These are phyloP conservation scores for Suillus brevipes DNA, from an alignment of 768 basidiomycete species.

Conservation along the genomic window DNA sequence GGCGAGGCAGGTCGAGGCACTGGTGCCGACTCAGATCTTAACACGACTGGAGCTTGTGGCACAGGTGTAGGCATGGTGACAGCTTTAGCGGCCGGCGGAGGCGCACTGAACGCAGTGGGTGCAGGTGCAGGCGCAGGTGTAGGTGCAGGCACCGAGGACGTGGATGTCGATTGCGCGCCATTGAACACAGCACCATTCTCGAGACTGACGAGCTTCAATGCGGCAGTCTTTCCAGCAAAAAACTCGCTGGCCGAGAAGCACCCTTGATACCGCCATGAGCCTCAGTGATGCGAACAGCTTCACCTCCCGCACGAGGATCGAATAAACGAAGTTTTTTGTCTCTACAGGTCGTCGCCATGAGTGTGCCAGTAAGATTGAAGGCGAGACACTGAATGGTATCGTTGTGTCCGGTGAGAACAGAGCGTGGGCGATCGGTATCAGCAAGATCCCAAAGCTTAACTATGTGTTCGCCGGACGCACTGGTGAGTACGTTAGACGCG, in stretches of 20 bases:
- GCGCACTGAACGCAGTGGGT: conserved; percentile 22
- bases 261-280: conserved; percentile 95
- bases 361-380: conserved; percentile 78
- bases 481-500: conserved; percentile 82
- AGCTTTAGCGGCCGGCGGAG: conserved; percentile 35
- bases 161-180: conserved; percentile 19
- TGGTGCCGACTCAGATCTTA: conserved; percentile 17
- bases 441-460: conserved; percentile 93
- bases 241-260: conserved; percentile 81
- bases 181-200: conserved; percentile 59
- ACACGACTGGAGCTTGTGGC: conserved; percentile 13
- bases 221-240: conserved; percentile 78
- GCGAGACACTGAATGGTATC: conserved; percentile 87
- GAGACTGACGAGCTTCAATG: conserved; percentile 79
- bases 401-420: conserved; percentile 68
- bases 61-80: conserved; percentile 27
- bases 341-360: conserved; percentile 86
- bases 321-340: conserved; percentile 93
- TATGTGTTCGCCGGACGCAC: conserved; percentile 77
- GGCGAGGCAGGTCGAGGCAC: conserved; percentile 8
- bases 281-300: conserved; percentile 81
- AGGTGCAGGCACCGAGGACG: conserved; percentile 20
- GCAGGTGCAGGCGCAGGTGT: conserved; percentile 30
- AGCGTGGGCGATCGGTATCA: conserved; percentile 61
- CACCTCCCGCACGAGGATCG: conserved; percentile 80